A percentile compares a stretch with the other conserved stretches of the same genome.
Evolutionary conservation across 352 stramenopile genomes (phyloP).

Genomic region (Phytophthora pluvialis): DNA sequence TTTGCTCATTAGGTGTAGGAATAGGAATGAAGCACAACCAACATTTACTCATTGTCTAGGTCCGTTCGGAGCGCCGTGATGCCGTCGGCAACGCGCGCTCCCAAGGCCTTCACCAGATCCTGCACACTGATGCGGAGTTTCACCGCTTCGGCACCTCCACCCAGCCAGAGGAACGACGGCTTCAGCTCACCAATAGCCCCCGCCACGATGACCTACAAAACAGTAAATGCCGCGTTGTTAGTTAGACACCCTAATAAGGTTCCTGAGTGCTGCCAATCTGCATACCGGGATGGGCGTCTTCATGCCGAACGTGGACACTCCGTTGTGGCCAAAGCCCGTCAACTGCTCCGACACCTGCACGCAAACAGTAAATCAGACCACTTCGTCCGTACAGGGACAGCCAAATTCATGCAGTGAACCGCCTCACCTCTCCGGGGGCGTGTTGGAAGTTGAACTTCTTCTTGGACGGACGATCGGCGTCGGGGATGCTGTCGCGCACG

Average conservation of each 20-base stretch:
- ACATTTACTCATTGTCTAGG: constrained; percentile 23
- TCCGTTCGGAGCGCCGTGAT: constrained; percentile 65
- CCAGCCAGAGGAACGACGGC: constrained; percentile 78
- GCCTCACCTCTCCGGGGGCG: constrained; percentile 57
- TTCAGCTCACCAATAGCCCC: constrained; percentile 57
- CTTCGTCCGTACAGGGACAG: neutral
- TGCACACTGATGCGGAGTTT: constrained; percentile 81
- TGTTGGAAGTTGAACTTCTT: constrained; percentile 92
- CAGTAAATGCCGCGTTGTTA: neutral
- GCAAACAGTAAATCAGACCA: neutral
- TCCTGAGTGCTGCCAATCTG: neutral
- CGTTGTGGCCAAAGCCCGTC: constrained; percentile 89
- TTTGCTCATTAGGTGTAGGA: too few species aligned
- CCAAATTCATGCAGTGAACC: neutral
- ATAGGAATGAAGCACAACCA: neutral
- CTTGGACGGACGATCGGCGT: constrained; percentile 57
- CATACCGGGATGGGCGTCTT: constrained; percentile 65
- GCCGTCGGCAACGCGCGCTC: constrained; percentile 57
- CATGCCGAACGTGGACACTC: constrained; percentile 86
- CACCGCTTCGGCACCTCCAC: constrained; percentile 73
- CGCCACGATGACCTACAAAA: constrained; percentile 68
- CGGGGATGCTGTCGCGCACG: constrained; percentile 66
- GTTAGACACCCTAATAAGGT: neutral
- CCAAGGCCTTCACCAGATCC: constrained; percentile 62
- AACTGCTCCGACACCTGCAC: constrained; percentile 65